A percentile compares a stretch with the other conserved stretches of the same genome.
phyloP scores from a whole-genome alignment of 2,329 filamentous ascomycete genomes.

The Stromatinia cepivora region DNA sequence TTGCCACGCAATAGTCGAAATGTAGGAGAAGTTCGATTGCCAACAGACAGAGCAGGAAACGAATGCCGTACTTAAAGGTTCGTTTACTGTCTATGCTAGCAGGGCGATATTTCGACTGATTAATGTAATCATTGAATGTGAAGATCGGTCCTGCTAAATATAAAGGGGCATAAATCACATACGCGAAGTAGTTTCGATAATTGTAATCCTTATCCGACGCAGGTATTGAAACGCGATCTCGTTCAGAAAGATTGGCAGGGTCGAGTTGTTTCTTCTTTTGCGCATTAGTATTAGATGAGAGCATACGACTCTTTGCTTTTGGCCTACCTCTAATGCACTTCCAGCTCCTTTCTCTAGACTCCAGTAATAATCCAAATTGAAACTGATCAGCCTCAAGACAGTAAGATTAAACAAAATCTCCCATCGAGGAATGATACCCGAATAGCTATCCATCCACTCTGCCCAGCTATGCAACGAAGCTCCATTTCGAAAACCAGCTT shows the following conservation, averaged over 20 bases:
- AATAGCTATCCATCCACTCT: slow-evolving; percentile 71
- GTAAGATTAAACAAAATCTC: slow-evolving; percentile 98
- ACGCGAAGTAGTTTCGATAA: slow-evolving; percentile 86
- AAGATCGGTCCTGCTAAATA: slow-evolving; percentile 92
- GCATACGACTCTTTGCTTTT: neutral
- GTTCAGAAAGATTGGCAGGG: slow-evolving; percentile 80
- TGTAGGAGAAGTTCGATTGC: slow-evolving; percentile 91
- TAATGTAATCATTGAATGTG: slow-evolving; percentile 97
- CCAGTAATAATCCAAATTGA: slow-evolving; percentile 98
- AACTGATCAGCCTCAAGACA: slow-evolving; percentile 87
- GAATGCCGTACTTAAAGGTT: slow-evolving; percentile 77
- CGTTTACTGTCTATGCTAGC: slow-evolving; percentile 69
- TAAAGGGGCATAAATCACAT: slow-evolving; percentile 85
- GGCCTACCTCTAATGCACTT: slow-evolving; percentile 77
- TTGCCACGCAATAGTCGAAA: slow-evolving; percentile 90
- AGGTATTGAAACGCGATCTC: slow-evolving; percentile 78
- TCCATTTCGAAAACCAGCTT: slow-evolving; percentile 16
- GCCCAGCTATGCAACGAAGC: slow-evolving; percentile 51
- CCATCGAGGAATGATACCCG: slow-evolving; percentile 87
- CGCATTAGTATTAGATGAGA: slow-evolving; percentile 55
- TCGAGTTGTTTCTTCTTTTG: slow-evolving; percentile 97
- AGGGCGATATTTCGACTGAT: slow-evolving; percentile 73
- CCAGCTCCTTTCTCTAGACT: slow-evolving; percentile 63
- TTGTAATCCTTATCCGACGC: slow-evolving; percentile 70
- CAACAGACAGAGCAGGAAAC: slow-evolving; percentile 77